Percentiles rank a stretch among this genome's conserved stretches.
These are phyloP conservation scores for Fusarium sp. DNA, from an alignment of 2,329 filamentous ascomycete genomes.

Conservation along the genomic window DNA sequence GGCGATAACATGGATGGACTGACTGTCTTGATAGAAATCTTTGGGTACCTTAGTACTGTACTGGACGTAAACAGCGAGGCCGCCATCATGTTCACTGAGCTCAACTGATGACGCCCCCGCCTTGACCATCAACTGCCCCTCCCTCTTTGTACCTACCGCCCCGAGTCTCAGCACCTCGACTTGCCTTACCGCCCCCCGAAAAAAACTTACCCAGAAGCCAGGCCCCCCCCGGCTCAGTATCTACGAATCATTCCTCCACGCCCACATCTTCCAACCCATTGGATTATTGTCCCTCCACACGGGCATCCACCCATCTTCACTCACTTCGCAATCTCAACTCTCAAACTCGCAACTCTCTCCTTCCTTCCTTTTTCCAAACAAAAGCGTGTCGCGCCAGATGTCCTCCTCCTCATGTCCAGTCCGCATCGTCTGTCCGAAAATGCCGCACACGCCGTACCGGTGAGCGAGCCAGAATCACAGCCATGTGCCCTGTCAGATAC, in stretches of 20 bases:
- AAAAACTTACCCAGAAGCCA: not conserved
- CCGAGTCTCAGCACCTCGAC: conserved; percentile 29
- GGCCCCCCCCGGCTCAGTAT: conserved; percentile 36
- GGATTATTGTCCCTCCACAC: not conserved
- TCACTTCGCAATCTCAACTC: conserved; percentile 33
- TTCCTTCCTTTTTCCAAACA: conserved; percentile 26
- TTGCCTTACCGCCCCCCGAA: conserved; percentile 30
- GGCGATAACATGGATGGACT: not conserved
- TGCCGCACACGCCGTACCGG: conserved; percentile 62
- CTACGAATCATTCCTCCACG: conserved; percentile 50
- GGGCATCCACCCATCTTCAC: conserved; percentile 22
- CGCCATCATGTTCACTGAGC: conserved; percentile 8
- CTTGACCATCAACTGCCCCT: conserved; percentile 28
- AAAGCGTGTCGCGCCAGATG: conserved; percentile 59
- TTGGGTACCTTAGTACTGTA: conserved; percentile 11
- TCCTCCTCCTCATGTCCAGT: conserved; percentile 69
- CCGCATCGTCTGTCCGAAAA: conserved; percentile 63
- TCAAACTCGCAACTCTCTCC: conserved; percentile 26
- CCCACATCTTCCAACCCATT: conserved; percentile 36
- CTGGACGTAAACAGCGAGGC: not conserved
- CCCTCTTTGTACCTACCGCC: conserved; percentile 24
- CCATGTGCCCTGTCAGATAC: conserved; percentile 35
- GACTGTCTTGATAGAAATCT: not conserved
- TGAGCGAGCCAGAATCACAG: conserved; percentile 50
- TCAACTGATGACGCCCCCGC: conserved; percentile 28